phyloP scores from a whole-genome alignment of 2,329 filamentous ascomycete genomes.

The Epichloe coenophiala region DNA sequence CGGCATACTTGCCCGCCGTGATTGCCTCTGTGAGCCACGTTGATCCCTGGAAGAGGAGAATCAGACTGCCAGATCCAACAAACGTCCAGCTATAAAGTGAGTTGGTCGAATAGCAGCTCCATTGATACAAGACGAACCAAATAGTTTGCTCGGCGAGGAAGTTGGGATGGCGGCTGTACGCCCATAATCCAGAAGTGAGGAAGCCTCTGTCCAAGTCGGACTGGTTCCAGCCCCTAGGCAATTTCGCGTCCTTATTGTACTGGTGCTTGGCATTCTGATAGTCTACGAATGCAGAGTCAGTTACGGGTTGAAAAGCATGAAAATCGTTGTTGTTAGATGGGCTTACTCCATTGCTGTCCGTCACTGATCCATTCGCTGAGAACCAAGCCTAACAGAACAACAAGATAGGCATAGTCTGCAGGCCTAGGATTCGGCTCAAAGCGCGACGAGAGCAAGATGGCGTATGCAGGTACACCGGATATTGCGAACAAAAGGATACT shows the following conservation, averaged over 20 bases:
- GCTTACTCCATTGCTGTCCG: slow-evolving; percentile 74
- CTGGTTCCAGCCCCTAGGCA: slow-evolving; percentile 50
- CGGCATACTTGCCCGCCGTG: slow-evolving; percentile 69
- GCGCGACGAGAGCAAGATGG: slow-evolving; percentile 60
- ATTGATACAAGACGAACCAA: slow-evolving; percentile 81
- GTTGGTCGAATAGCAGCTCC: slow-evolving; percentile 64
- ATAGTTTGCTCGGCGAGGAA: slow-evolving; percentile 85
- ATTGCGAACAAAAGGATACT: slow-evolving; percentile 69
- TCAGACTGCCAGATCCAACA: slow-evolving; percentile 52
- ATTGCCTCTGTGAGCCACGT: slow-evolving; percentile 79
- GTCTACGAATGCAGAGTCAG: slow-evolving; percentile 25
- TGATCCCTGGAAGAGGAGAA: slow-evolving; percentile 78
- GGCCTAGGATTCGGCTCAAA: slow-evolving; percentile 36
- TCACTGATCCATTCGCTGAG: slow-evolving; percentile 70
- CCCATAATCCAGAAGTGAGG: slow-evolving; percentile 71
- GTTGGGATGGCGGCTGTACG: slow-evolving; percentile 83
- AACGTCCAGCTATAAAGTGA: slow-evolving; percentile 68
- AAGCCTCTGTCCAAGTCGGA: slow-evolving; percentile 85
- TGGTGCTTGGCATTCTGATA: slow-evolving; percentile 70
- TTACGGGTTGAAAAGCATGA: not conserved
- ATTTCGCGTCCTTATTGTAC: slow-evolving; percentile 60
- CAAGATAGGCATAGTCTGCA: slow-evolving; percentile 35
- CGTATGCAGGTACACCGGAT: slow-evolving; percentile 64
- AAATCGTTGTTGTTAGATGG: not conserved
- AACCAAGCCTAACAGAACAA: slow-evolving; percentile 35